Conservation (phyloP, 164 flowering plant species). For the Vitis rotundifolia region DNA sequence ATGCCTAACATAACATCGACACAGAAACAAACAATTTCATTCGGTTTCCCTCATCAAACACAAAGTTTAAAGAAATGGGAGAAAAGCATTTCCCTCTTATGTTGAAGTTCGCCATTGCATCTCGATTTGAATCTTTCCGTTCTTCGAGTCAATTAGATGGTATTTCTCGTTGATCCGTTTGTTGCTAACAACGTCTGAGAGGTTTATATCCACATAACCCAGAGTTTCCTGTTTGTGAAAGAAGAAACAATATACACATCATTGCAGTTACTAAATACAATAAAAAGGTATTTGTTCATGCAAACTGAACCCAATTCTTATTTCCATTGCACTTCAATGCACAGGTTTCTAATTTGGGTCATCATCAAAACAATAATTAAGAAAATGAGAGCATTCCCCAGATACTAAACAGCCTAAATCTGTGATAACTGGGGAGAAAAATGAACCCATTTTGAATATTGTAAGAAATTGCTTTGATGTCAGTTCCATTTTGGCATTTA, state of each 20-base stretch:
- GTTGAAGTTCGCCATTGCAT: conserved; percentile 83
- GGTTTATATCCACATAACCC: conserved; percentile 75
- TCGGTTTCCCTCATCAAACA: not conserved
- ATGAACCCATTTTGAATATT: no score
- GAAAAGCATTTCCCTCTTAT: not conserved
- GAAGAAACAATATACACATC: not conserved
- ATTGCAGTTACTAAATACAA: not conserved
- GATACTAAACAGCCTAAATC: no score
- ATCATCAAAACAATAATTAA: no score
- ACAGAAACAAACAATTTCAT: not conserved
- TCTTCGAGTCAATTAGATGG: conserved; percentile 91
- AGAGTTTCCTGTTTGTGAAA: conserved; percentile 55
- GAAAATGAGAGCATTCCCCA: no score
- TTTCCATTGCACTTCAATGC: no score
- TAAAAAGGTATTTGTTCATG: not conserved
- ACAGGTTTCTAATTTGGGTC: no score
- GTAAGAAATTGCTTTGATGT: no score
- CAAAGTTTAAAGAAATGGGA: not conserved
- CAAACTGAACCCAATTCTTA: not conserved
- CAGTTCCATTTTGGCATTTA: no score
- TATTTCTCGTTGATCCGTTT: conserved; percentile 81
- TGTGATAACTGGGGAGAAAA: no score
- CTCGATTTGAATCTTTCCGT: conserved; percentile 82
- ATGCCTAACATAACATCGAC: no score
- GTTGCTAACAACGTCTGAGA: conserved; percentile 77